Evolutionary conservation across 1,139 yeast species (phyloP), one percentile per base, ranked within the genome.

Genomic region (Taiozyma sp.): DNA sequence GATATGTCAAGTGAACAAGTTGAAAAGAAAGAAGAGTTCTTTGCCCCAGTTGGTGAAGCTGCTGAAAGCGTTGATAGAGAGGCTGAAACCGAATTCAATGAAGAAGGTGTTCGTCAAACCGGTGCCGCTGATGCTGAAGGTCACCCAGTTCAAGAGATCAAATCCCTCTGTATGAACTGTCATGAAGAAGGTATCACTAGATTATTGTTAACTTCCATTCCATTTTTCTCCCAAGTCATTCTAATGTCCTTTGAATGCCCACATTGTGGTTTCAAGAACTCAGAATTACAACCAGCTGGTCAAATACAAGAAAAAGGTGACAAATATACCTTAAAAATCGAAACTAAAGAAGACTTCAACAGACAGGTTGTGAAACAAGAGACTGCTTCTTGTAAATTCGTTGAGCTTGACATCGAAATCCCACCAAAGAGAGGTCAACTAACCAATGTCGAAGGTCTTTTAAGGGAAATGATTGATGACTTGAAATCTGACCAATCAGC

Each of bases 171-270:
- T 73, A 91, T 95, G 96, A 88, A 89, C 72, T 95, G 99, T 69
- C 89, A 85, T 58, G 73, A 91, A 60, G 77, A 82, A 53, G 99
- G 99, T 54, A 75, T 75, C 47, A 93, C 99, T 16, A 75, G 95
- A 60, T 68, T 95, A 68, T 74, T 95, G 49, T 74, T 95, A 63
- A 93, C 99, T 16, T 76, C 83, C 54, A 95, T 95, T 60, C 99
- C 99, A 13, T 90, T 75, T 63, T 95, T 95, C 72, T 76, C 93
- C 60, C 98, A 95, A 68, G 82, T 95, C 53, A 88, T 95, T 52
- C 69, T 95, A 55, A 93, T 93, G 96, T 91, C 98, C 2, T 95
- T 95, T 68, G 88, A 83, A 58, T 95, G 99, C 70, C 93, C 95
- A 42, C 97, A 91, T 68, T 95, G 99, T 74, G 88, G 89, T 1